These are phyloP conservation scores for Paramecium sexaurelia DNA, from an alignment of 73 alveolate species.

Conservation along the genomic window DNA sequence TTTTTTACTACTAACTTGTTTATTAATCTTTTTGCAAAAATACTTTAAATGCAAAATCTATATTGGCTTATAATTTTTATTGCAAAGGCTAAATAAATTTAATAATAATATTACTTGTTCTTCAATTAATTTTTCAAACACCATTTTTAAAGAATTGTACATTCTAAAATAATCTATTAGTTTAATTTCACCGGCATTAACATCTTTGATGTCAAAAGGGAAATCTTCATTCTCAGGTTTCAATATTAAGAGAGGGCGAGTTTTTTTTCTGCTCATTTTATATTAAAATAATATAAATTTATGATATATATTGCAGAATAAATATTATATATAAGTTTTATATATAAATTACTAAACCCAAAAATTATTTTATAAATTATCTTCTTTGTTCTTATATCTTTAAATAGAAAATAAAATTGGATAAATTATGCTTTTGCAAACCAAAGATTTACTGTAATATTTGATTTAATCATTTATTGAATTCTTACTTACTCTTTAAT, in stretches of 20 bases:
- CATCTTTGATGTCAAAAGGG: neutral
- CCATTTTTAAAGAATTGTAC: neutral
- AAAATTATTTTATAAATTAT: too few species aligned
- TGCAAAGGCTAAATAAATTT: neutral
- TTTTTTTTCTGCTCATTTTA: neutral
- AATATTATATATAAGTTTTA: neutral
- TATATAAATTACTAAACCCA: neutral
- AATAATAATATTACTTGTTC: neutral
- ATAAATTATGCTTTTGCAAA: too few species aligned
- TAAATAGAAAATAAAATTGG: too few species aligned
- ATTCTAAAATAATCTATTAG: slow-evolving; percentile 7
- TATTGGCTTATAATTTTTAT: neutral
- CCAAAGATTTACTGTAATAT: too few species aligned
- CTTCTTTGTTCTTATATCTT: too few species aligned
- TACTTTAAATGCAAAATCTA: neutral
- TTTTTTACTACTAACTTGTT: neutral
- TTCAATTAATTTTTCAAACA: neutral
- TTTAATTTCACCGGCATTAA: neutral
- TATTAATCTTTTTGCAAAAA: neutral
- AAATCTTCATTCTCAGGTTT: neutral
- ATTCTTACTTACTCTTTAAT: too few species aligned
- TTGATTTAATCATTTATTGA: too few species aligned
- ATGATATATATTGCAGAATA: neutral
- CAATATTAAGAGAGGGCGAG: neutral
- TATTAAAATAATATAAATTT: neutral